Percentiles rank a stretch among this genome's conserved stretches.
These are phyloP conservation scores for Ustilago vetiveriae DNA, from an alignment of 1,284 basidiomycete genomes.

Conservation along the genomic window DNA sequence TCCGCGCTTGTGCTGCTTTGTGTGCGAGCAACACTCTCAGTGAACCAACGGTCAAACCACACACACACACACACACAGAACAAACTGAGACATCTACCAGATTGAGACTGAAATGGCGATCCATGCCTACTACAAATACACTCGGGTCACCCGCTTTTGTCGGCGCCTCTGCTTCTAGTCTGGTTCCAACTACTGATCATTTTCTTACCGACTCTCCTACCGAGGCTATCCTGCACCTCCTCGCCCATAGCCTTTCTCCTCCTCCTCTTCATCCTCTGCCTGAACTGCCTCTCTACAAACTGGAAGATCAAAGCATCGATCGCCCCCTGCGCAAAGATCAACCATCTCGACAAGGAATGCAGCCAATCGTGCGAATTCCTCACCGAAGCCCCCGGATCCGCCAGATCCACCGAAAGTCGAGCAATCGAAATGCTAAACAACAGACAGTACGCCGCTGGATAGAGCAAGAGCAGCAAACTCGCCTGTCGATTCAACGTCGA, in stretches of 20 bases:
- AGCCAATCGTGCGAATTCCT: conserved; percentile 41
- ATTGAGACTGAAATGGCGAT: too few species aligned
- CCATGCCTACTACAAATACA: conserved; percentile 4
- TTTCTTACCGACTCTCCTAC: conserved; percentile 11
- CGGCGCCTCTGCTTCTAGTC: not conserved
- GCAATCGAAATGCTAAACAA: conserved; percentile 58
- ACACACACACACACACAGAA: too few species aligned
- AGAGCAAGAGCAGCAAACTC: conserved; percentile 52
- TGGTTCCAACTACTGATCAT: conserved; percentile 9
- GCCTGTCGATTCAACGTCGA: conserved; percentile 61
- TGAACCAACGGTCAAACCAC: too few species aligned
- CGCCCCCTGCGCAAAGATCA: conserved; percentile 59
- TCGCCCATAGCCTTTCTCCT: conserved; percentile 53
- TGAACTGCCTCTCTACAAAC: conserved; percentile 55
- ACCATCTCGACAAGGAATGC: conserved; percentile 45
- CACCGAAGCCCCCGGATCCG: conserved; percentile 16
- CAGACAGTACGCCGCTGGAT: conserved; percentile 54
- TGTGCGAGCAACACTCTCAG: too few species aligned
- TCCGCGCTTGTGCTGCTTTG: too few species aligned
- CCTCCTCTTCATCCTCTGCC: conserved; percentile 52
- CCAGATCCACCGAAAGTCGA: conserved; percentile 47
- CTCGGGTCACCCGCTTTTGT: too few species aligned
- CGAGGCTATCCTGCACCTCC: conserved; percentile 25
- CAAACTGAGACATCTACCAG: too few species aligned
- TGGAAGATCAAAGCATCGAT: conserved; percentile 63